Evolutionary conservation across 2,329 filamentous ascomycete species (phyloP).

Genomic region (Parastagonospora nodorum): DNA sequence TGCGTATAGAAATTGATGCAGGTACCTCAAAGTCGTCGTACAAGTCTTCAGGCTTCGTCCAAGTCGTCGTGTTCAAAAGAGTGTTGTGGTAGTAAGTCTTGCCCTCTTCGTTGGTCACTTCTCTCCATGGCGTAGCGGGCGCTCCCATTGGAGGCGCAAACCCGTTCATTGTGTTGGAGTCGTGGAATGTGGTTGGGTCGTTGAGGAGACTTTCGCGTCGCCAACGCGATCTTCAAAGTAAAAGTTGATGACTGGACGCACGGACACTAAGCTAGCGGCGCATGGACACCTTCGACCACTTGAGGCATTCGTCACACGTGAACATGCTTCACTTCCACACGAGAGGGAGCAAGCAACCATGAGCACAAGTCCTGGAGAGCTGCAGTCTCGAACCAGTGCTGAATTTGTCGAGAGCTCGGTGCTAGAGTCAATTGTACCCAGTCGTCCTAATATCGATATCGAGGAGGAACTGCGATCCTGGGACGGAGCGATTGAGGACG

Average conservation of each 20-base stretch:
- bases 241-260: conserved; percentile 9
- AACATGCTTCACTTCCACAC: neutral
- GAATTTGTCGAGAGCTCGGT: conserved; percentile 48
- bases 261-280: conserved; percentile 1
- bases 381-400: conserved; percentile 35
- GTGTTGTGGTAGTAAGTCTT: conserved; percentile 91
- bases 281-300: conserved; percentile 3
- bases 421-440: conserved; percentile 47
- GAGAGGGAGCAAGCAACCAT: conserved; percentile 11
- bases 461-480: conserved; percentile 49
- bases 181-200: conserved; percentile 7
- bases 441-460: conserved; percentile 42
- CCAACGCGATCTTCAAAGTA: conserved; percentile 7
- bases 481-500: conserved; percentile 51
- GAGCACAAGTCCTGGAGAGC: conserved; percentile 23
- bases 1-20: conserved; percentile 3
- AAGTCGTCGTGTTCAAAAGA: conserved; percentile 84
- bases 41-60: conserved; percentile 90
- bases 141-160: conserved; percentile 56
- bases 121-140: conserved; percentile 67
- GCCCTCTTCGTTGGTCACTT: conserved; percentile 77
- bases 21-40: conserved; percentile 81
- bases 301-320: conserved; percentile 25
- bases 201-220: conserved; percentile 2
- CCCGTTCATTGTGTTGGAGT: conserved; percentile 61